Evolutionary conservation across 2,329 filamentous ascomycete genomes (phyloP), one percentile per base, ranked within the genome.

Genomic region (Ophiocordyceps camponoti-leonardi): DNA sequence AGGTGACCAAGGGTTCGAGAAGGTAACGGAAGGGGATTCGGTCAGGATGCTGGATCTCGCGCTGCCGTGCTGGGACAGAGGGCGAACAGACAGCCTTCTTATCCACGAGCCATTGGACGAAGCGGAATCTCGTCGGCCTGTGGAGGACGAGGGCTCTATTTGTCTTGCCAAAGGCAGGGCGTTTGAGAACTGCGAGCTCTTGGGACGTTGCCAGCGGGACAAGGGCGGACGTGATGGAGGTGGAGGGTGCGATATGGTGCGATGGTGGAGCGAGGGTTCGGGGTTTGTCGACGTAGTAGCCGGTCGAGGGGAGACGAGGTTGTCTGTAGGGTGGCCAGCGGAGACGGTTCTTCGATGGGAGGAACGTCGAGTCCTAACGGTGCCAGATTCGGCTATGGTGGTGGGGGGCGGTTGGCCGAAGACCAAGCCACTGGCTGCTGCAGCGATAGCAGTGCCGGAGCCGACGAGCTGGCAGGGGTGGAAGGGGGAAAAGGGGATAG

Each of bases 101-200:
- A 86, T 77, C 83, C 83, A 88, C 26, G 81, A 85, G 46, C 75
- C 68, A 55, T 67, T 72, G 31, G 76, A 80, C 16, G 77, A 79
- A 31, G 71, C 53, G 4, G 77, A 81, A 53, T 78, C 73, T 50
- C 75, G 66, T 37, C 63, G 57, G 51, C 61, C 62, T 20, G 61
- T 59, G 19, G 60, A 55, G 23, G 61, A 56, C 28, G 58, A 51
- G 42, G 56, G 53, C 41, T 72, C 68, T 37, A 55, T 54, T 31
- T 58, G 59, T 46, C 61, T 65, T 44, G 64, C 60, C 40, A 67
- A 58, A 1, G 69, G 69, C 22, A 65, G 66, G 44, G 69, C 66
- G 48, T 66, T 62, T 48, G 57, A 61, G 46, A 64, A 53, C 47
- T 71, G 71, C 28, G 61, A 57, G 44, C 58, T 61, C 39, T 59